phyloP scores from a whole-genome alignment of 768 basidiomycete genomes.

The Russula lepida region DNA sequence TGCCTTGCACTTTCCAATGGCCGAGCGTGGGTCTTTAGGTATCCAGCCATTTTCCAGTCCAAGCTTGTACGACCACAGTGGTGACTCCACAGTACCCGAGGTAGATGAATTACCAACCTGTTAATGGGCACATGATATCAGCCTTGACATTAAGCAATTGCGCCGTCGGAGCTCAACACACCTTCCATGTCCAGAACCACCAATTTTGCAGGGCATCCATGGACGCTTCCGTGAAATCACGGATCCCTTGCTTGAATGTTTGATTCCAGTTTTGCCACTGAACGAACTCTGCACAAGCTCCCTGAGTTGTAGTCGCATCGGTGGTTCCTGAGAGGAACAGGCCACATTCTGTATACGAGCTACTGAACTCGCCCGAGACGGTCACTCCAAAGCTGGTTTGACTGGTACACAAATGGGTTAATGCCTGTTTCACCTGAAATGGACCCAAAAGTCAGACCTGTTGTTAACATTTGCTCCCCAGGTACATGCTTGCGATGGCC shows the following conservation, averaged over 20 bases:
- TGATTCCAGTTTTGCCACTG: conserved; percentile 47
- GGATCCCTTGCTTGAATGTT: conserved; percentile 43
- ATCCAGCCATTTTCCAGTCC: conserved; percentile 71
- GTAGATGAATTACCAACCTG: conserved; percentile 51
- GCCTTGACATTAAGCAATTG: neutral
- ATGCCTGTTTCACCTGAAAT: neutral
- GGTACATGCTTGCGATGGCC: conserved; percentile 30
- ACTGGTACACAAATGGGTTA: conserved; percentile 23
- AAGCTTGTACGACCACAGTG: conserved; percentile 66
- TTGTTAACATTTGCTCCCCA: conserved; percentile 38
- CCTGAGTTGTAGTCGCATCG: conserved; percentile 16
- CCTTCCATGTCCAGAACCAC: conserved; percentile 81
- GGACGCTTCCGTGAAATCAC: conserved; percentile 42
- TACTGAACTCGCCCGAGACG: conserved; percentile 69
- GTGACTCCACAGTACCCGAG: conserved; percentile 40
- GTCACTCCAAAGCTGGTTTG: conserved; percentile 58
- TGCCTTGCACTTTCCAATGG: conserved; percentile 55
- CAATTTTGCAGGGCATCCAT: conserved; percentile 65
- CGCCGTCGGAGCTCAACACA: conserved; percentile 19
- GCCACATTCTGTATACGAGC: conserved; percentile 60
- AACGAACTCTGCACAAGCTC: conserved; percentile 36
- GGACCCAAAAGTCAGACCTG: conserved; percentile 29
- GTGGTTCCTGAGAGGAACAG: conserved; percentile 35
- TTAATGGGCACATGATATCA: conserved; percentile 1
- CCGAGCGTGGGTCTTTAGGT: conserved; percentile 59